Percentiles rank a stretch among this genome's conserved stretches.
Evolutionary conservation across 176 grass and related monocot species (phyloP).

Genomic region (Aegilops umbellulata): DNA sequence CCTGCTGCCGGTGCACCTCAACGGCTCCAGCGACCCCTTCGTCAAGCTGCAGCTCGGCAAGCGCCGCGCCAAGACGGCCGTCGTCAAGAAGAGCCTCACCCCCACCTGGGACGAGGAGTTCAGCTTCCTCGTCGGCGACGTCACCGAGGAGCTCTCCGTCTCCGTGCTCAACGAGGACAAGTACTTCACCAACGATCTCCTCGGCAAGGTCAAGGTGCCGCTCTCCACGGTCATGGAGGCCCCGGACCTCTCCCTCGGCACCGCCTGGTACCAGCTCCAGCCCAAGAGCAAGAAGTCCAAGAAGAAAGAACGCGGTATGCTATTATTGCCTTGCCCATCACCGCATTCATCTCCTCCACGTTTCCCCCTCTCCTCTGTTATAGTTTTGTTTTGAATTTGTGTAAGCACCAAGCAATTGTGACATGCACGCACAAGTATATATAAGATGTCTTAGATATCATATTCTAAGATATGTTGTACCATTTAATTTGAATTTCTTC

Average conservation of each 20-base stretch:
- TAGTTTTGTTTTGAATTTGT: neutral
- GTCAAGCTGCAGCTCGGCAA: constrained; percentile 86
- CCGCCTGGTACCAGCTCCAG: constrained; percentile 84
- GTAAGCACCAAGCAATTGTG: neutral
- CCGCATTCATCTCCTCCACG: neutral
- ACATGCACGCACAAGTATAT: neutral
- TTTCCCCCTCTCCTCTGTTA: neutral
- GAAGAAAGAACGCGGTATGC: constrained; percentile 71
- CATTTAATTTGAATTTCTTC: neutral
- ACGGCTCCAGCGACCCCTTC: constrained; percentile 85
- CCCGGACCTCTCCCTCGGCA: constrained; percentile 74
- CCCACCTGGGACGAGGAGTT: constrained; percentile 89
- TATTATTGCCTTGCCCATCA: neutral
- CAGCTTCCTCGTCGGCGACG: constrained; percentile 77
- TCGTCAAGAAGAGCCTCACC: constrained; percentile 67
- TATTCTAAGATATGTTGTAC: neutral
- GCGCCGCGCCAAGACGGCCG: constrained; percentile 75
- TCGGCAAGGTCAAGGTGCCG: constrained; percentile 63
- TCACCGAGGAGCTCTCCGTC: constrained; percentile 64
- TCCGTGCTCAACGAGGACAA: constrained; percentile 90
- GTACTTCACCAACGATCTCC: constrained; percentile 77
- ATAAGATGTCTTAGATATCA: neutral
- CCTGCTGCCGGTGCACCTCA: constrained; percentile 60
- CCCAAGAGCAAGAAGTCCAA: constrained; percentile 88
- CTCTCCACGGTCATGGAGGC: constrained; percentile 73